phyloP scores from a whole-genome alignment of 257 asterid species.

The Przewalskia tangutica region DNA sequence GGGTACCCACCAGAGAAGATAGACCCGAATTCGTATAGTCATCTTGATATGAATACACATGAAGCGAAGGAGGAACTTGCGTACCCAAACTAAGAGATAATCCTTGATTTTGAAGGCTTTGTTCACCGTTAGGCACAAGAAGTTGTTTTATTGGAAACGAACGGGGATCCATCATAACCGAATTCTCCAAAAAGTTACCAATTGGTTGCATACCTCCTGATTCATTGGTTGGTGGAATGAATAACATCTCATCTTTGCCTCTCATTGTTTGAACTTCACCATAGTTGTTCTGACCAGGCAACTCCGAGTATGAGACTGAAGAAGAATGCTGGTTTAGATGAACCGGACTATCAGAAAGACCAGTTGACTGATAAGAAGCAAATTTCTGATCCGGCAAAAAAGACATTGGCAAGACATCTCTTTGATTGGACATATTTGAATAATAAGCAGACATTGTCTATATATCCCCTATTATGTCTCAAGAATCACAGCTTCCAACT shows the following conservation, averaged over 20 bases:
- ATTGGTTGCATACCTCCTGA: constrained; percentile 27
- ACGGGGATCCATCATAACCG: constrained; percentile 20
- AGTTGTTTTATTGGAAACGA: constrained; percentile 19
- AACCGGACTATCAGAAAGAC: constrained; percentile 24
- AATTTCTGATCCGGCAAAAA: constrained; percentile 35
- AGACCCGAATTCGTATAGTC: constrained; percentile 29
- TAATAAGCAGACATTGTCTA: constrained; percentile 46
- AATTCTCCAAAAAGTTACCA: constrained; percentile 25
- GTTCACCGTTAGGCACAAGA: constrained; percentile 20
- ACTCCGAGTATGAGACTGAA: constrained; percentile 25
- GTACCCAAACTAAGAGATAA: constrained; percentile 64
- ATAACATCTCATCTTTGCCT: constrained; percentile 35
- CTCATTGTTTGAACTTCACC: constrained; percentile 22
- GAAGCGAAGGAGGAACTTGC: constrained; percentile 29
- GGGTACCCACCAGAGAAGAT: constrained; percentile 28
- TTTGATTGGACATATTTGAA: constrained; percentile 31
- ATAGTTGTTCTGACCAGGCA: constrained; percentile 18
- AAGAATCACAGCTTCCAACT: background rate
- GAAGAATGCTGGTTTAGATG: constrained; percentile 28
- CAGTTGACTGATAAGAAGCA: constrained; percentile 28
- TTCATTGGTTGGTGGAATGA: constrained; percentile 28
- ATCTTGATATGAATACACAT: constrained; percentile 32
- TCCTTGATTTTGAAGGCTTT: constrained; percentile 36
- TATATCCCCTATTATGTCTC: constrained; percentile 2
- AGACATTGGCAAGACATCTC: constrained; percentile 31